These are phyloP conservation scores for Avena atlantica DNA, from an alignment of 176 grass and related monocot species.

Conservation along the genomic window DNA sequence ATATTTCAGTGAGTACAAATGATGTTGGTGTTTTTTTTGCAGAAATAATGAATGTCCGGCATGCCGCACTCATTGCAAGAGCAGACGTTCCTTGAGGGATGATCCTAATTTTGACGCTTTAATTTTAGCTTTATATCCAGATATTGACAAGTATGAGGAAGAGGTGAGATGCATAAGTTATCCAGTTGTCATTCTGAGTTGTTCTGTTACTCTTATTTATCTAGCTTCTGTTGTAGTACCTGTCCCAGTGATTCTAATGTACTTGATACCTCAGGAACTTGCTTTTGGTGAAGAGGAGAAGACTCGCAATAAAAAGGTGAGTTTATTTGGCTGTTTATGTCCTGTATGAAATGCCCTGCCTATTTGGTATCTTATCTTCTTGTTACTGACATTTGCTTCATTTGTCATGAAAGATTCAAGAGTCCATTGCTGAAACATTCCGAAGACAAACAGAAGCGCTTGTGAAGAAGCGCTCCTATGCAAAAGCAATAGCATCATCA, in stretches of 20 bases:
- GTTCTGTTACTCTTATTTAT: conserved; percentile 25
- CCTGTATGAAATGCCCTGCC: neutral
- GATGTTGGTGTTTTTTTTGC: conserved; percentile 36
- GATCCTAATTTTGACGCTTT: conserved; percentile 90
- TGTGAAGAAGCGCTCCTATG: conserved; percentile 56
- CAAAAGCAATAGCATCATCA: conserved; percentile 52
- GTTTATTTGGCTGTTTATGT: conserved; percentile 40
- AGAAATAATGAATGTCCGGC: conserved; percentile 95
- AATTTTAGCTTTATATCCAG: conserved; percentile 84
- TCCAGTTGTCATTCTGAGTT: conserved; percentile 19
- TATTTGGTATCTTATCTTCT: conserved; percentile 10
- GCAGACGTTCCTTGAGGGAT: conserved; percentile 86
- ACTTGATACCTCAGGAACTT: conserved; percentile 65
- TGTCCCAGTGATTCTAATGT: conserved; percentile 40
- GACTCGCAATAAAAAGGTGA: conserved; percentile 75
- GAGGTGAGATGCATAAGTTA: conserved; percentile 68
- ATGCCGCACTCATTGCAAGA: conserved; percentile 89
- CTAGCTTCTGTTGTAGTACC: conserved; percentile 41
- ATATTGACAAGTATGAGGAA: conserved; percentile 93
- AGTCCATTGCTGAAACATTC: conserved; percentile 77
- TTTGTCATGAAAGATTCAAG: conserved; percentile 79
- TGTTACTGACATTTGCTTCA: conserved; percentile 42
- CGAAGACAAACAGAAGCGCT: conserved; percentile 85
- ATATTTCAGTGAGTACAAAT: conserved; percentile 18
- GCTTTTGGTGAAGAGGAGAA: conserved; percentile 79